Conservation (phyloP, 2,329 filamentous ascomycete species). For the Sarocladiaceae sp. region DNA sequence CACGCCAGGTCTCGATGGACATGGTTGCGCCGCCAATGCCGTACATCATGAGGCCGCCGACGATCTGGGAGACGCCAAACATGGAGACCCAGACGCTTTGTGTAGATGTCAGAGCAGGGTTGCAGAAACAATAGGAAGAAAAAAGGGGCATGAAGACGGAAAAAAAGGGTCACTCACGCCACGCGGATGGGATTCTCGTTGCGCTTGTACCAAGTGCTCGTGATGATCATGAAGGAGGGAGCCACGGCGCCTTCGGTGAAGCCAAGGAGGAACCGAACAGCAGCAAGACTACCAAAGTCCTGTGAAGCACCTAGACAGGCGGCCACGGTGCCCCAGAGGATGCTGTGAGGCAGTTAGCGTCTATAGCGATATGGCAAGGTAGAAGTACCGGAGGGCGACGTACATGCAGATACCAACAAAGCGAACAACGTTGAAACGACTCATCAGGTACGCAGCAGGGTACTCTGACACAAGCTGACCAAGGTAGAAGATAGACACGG, state of each 20-base stretch:
- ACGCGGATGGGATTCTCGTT: slow-evolving; percentile 23
- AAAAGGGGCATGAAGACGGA: no score
- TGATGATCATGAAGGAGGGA: slow-evolving; percentile 25
- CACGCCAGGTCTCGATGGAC: slow-evolving; percentile 36
- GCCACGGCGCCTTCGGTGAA: slow-evolving; percentile 24
- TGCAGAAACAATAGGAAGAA: no score
- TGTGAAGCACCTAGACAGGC: slow-evolving; percentile 9
- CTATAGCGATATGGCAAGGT: no score
- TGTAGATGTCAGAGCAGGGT: no score
- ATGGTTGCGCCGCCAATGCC: slow-evolving; percentile 18
- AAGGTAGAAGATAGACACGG: slow-evolving; percentile 37
- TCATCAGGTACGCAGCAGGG: slow-evolving; percentile 46
- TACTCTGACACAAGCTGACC: slow-evolving; percentile 40
- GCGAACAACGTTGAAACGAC: slow-evolving; percentile 30
- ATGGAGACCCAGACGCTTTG: slow-evolving; percentile 25
- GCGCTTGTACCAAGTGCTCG: slow-evolving; percentile 22
- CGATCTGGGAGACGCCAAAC: slow-evolving; percentile 21
- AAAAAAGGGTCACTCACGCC: no score
- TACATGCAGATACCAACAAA: not conserved
- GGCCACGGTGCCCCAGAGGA: slow-evolving; percentile 11
- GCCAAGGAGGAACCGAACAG: slow-evolving; percentile 23
- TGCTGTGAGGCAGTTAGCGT: no score
- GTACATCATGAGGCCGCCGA: slow-evolving; percentile 23
- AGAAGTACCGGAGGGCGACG: no score
- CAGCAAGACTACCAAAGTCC: slow-evolving; percentile 18